Evolutionary conservation across 164 flowering plant genomes (phyloP).

Genomic region (Brasenia schreberi): DNA sequence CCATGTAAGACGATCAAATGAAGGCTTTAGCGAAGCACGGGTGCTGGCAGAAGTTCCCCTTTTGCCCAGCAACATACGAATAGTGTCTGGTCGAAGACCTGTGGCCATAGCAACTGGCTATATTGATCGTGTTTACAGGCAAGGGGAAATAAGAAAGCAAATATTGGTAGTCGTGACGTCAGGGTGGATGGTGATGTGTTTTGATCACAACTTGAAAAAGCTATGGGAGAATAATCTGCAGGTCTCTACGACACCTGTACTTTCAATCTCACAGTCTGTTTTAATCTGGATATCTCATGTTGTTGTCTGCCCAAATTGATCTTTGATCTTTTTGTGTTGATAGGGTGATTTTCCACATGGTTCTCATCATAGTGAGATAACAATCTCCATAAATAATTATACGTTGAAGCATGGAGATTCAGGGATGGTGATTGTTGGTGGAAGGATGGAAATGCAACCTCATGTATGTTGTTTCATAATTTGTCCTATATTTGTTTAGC

Average conservation of each 20-base stretch:
- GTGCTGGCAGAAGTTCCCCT: slow-evolving; percentile 58
- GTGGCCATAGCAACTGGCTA: slow-evolving; percentile 97
- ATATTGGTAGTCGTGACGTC: slow-evolving; percentile 93
- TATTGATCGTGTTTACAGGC: slow-evolving; percentile 48
- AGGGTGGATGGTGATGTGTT: slow-evolving; percentile 94
- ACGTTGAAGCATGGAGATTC: slow-evolving; percentile 86
- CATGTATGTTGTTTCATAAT: slow-evolving; percentile 47
- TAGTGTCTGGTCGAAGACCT: slow-evolving; percentile 82
- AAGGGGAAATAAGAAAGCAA: slow-evolving; percentile 60
- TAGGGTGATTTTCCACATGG: slow-evolving; percentile 80
- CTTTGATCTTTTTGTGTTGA: slow-evolving; percentile 3
- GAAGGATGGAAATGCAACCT: slow-evolving; percentile 93
- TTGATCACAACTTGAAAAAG: slow-evolving; percentile 89
- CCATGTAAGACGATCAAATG: slow-evolving; percentile 61
- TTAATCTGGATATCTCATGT: too few relatives aligned
- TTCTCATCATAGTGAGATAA: slow-evolving; percentile 49
- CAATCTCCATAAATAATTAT: slow-evolving; percentile 51
- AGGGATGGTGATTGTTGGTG: slow-evolving; percentile 91
- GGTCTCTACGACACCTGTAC: slow-evolving; percentile 22
- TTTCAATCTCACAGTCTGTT: too few relatives aligned
- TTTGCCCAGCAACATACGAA: slow-evolving; percentile 74
- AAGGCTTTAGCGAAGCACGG: slow-evolving; percentile 84
- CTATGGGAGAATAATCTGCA: slow-evolving; percentile 84
- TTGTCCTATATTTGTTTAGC: neutral
- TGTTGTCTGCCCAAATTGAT: neutral